These are phyloP conservation scores for Curvularia hawaiiensis DNA, from an alignment of 2,329 filamentous ascomycete species.

Conservation along the genomic window DNA sequence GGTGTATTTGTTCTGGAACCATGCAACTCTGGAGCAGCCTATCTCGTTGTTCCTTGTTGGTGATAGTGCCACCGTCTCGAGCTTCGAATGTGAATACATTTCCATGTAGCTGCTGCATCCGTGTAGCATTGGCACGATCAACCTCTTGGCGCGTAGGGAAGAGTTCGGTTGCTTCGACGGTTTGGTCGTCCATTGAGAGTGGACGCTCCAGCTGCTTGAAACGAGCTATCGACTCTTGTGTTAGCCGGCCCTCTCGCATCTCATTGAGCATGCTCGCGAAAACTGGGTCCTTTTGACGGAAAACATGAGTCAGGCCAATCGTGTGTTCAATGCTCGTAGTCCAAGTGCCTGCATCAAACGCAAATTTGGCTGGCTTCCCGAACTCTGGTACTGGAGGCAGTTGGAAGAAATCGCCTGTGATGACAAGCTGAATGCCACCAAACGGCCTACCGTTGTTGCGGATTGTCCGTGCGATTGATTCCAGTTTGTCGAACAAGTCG, in stretches of 20 bases:
- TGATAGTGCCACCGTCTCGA: constrained; percentile 70
- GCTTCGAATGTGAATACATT: constrained; percentile 72
- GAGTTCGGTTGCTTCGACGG: constrained; percentile 85
- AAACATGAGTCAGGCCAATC: constrained; percentile 92
- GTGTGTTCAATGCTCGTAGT: constrained; percentile 92
- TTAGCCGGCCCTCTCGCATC: constrained; percentile 88
- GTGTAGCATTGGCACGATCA: constrained; percentile 78
- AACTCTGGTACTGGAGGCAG: constrained; percentile 88
- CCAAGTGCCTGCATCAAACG: constrained; percentile 93
- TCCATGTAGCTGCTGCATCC: constrained; percentile 75
- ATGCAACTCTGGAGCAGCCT: constrained; percentile 88
- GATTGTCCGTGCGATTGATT: constrained; percentile 81
- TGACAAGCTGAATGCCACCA: constrained; percentile 92
- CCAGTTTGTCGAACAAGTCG: constrained; percentile 94
- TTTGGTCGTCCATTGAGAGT: constrained; percentile 66
- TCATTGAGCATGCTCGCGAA: constrained; percentile 98
- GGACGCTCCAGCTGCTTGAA: constrained; percentile 77
- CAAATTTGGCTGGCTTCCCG: constrained; percentile 78
- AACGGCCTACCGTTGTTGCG: constrained; percentile 92
- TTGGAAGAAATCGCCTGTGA: constrained; percentile 98
- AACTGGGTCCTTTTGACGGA: constrained; percentile 88
- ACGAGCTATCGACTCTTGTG: constrained; percentile 72
- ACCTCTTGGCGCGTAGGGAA: constrained; percentile 93
- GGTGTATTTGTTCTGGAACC: constrained; percentile 77
- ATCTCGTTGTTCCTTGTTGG: constrained; percentile 71